Conservation (phyloP, 257 asterid genomes). For the Prunella vulgaris region DNA sequence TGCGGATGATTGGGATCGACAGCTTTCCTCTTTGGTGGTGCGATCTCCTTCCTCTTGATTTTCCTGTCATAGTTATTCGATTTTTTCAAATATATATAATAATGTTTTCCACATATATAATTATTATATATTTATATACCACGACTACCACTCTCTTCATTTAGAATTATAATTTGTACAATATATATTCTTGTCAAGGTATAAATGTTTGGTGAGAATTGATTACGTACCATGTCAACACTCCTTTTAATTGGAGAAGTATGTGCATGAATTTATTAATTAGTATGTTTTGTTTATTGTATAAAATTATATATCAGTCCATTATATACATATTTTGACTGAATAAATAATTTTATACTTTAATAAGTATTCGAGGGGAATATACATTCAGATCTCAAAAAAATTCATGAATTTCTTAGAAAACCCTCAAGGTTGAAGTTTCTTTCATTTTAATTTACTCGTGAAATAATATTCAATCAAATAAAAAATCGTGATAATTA, state of each 20-base stretch:
- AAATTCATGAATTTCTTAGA: not conserved
- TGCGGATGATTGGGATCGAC: slow-evolving; percentile 35
- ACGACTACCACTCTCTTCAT: no score
- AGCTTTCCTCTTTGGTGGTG: slow-evolving; percentile 32
- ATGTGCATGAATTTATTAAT: not conserved
- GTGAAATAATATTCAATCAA: not conserved
- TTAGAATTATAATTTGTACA: not conserved
- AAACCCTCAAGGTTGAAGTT: not conserved
- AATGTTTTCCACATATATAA: no score
- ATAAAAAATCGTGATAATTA: not conserved
- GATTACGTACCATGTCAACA: slow-evolving; percentile 9
- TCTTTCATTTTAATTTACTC: not conserved
- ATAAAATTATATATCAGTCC: no score
- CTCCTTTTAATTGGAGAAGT: not conserved
- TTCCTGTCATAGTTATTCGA: slow-evolving; percentile 27
- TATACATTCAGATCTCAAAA: not conserved
- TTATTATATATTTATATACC: no score
- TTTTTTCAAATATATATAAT: no score
- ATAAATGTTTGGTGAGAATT: slow-evolving; percentile 18
- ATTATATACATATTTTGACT: no score
- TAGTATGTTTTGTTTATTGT: no score
- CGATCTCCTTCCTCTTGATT: slow-evolving; percentile 43
- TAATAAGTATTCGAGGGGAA: no score
- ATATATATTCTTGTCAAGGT: not conserved
- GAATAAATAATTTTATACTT: no score